Conservation (phyloP, 192 early-diverging fungal species). For the Coemansia nantahalensis region DNA sequence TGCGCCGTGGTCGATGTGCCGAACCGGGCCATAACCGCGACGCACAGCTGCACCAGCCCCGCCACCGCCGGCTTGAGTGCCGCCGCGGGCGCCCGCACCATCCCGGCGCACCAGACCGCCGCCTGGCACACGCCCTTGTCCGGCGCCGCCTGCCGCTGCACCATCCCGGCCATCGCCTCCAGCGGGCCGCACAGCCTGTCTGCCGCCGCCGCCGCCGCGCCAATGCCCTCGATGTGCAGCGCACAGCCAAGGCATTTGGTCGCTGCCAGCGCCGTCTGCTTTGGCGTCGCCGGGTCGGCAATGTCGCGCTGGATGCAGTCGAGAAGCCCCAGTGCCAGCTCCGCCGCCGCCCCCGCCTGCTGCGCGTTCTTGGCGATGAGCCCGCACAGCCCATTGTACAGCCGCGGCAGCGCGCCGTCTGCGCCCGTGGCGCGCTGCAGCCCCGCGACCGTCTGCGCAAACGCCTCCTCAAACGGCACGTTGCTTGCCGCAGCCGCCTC, state of each 20-base stretch:
- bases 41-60: constrained; percentile 12
- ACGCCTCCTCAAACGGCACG: constrained; percentile 6
- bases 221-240: constrained; percentile 18
- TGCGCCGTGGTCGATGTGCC: constrained; percentile 25
- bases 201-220: constrained; percentile 3
- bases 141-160: constrained; percentile 2
- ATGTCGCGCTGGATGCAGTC: constrained; percentile 27
- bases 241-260: constrained; percentile 30
- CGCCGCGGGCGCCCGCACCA: constrained; percentile 15
- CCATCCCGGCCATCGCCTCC: constrained; percentile 3
- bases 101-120: constrained; percentile 25
- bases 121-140: constrained; percentile 35
- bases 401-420: background rate
- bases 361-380: constrained; percentile 7
- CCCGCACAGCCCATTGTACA: constrained; percentile 29
- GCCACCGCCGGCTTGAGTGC: constrained; percentile 13
- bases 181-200: constrained; percentile 3
- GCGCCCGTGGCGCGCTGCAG: constrained; percentile 3
- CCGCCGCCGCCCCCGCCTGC: constrained; percentile 1
- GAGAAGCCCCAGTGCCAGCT: constrained; percentile 3
- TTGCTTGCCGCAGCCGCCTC: background rate
- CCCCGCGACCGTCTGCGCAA: constrained; percentile 3
- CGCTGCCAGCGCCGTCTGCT: constrained; percentile 18
- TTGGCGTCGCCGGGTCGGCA: background rate
- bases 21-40: constrained; percentile 8